phyloP scores from a whole-genome alignment of 768 basidiomycete genomes.

The Amyloporia xantha region DNA sequence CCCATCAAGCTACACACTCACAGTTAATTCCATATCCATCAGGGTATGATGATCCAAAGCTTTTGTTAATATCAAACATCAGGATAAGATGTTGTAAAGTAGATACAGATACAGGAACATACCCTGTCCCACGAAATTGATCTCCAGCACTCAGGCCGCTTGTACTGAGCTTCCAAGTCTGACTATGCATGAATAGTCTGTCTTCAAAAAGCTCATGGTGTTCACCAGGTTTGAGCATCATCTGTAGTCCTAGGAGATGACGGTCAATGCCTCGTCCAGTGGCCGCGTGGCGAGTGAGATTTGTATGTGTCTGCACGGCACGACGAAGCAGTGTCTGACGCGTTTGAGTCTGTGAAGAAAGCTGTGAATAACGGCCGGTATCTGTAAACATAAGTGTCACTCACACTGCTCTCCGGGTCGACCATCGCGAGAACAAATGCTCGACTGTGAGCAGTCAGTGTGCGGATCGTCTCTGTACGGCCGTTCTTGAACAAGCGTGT shows the following conservation, averaged over 20 bases:
- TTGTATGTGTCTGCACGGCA: constrained; percentile 66
- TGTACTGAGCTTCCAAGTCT: constrained; percentile 85
- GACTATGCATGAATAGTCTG: constrained; percentile 62
- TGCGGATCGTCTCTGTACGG: constrained; percentile 85
- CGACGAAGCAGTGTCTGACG: constrained; percentile 48
- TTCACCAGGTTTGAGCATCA: constrained; percentile 57
- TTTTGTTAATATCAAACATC: constrained; percentile 74
- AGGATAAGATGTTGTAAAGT: constrained; percentile 42
- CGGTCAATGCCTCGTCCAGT: constrained; percentile 84
- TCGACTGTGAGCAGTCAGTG: constrained; percentile 65
- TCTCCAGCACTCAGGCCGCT: constrained; percentile 84
- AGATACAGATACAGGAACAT: constrained; percentile 16
- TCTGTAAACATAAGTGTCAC: constrained; percentile 17
- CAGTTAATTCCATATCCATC: constrained; percentile 96
- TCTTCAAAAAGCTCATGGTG: constrained; percentile 67
- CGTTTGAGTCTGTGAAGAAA: constrained; percentile 17
- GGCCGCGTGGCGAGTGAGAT: constrained; percentile 69
- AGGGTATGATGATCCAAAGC: too few species aligned
- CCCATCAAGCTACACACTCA: too few species aligned
- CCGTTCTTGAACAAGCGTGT: constrained; percentile 84
- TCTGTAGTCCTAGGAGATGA: constrained; percentile 79
- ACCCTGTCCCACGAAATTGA: constrained; percentile 86
- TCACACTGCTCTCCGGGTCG: constrained; percentile 43
- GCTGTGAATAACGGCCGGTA: background rate
- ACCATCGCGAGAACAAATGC: constrained; percentile 73